Conservation (phyloP, 2,329 filamentous ascomycete genomes). For the Exophiala mesophila region DNA sequence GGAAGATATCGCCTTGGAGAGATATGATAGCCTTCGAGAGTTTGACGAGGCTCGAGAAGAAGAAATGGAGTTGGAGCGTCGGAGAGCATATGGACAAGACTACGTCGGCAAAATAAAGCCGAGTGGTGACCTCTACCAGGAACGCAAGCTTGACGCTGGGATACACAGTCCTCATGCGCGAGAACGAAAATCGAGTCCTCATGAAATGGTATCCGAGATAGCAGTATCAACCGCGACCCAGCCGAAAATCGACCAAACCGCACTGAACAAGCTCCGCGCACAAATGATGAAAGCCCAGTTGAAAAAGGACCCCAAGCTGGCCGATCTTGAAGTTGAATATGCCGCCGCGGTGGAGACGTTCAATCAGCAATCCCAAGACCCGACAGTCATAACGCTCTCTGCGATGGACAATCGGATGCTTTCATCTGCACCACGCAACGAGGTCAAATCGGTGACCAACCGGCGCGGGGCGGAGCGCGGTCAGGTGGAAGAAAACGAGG, state of each 20-base stretch:
- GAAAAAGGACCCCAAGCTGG: slow-evolving; percentile 67
- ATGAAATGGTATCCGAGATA: slow-evolving; percentile 33
- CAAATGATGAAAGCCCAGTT: slow-evolving; percentile 96
- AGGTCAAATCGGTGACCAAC: slow-evolving; percentile 72
- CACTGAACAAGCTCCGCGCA: slow-evolving; percentile 83
- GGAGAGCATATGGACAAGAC: slow-evolving; percentile 74
- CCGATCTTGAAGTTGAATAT: slow-evolving; percentile 76
- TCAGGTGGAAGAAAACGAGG: slow-evolving; percentile 80
- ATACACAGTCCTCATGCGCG: slow-evolving; percentile 33
- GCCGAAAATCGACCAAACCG: slow-evolving; percentile 50
- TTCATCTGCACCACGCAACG: slow-evolving; percentile 65
- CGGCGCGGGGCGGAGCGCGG: slow-evolving; percentile 81
- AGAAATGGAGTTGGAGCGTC: slow-evolving; percentile 79
- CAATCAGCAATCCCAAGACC: slow-evolving; percentile 47
- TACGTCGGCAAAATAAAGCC: slow-evolving; percentile 84
- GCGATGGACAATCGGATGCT: slow-evolving; percentile 88
- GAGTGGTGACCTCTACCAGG: slow-evolving; percentile 76
- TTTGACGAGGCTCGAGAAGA: slow-evolving; percentile 95
- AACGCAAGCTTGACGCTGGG: slow-evolving; percentile 62
- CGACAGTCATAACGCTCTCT: slow-evolving; percentile 72
- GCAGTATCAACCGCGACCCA: slow-evolving; percentile 11
- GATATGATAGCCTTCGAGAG: slow-evolving; percentile 72
- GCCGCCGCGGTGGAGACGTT: slow-evolving; percentile 66
- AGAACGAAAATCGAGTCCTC: slow-evolving; percentile 27
- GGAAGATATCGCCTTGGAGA: slow-evolving; percentile 77